Percentiles rank a stretch among this genome's conserved stretches.
phyloP scores from a whole-genome alignment of 1,284 basidiomycete species.

The Boletus albobrunnescens region DNA sequence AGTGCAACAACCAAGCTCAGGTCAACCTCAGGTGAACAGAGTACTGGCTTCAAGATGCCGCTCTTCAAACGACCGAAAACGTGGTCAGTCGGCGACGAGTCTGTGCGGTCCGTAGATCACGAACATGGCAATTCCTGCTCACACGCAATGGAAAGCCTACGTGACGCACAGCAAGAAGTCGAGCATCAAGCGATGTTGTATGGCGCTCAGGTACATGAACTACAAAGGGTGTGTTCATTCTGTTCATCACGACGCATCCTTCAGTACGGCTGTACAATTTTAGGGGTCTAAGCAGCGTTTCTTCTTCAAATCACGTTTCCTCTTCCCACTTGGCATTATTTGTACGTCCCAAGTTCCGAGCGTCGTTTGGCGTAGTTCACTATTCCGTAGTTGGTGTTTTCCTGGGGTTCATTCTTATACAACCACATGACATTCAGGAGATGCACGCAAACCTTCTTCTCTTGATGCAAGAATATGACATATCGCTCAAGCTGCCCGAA shows the following conservation, averaged over 20 bases:
- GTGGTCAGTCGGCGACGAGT: constrained; percentile 14
- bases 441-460: constrained; percentile 51
- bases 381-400: constrained; percentile 57
- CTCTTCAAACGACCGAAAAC: constrained; percentile 24
- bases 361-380: constrained; percentile 1
- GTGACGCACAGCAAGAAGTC: constrained; percentile 18
- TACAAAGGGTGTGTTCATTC: constrained; percentile 16
- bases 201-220: constrained; percentile 26
- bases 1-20: neutral
- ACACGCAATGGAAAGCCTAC: constrained; percentile 4
- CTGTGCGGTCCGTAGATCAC: constrained; percentile 16
- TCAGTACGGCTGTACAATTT: neutral
- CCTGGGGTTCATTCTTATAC: constrained; percentile 56
- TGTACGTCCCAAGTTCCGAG: constrained; percentile 30
- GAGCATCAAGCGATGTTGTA: constrained; percentile 19
- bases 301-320: constrained; percentile 38
- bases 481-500: constrained; percentile 54
- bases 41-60: constrained; percentile 13
- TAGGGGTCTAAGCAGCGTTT: constrained; percentile 19
- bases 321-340: constrained; percentile 48
- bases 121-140: constrained; percentile 6
- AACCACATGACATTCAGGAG: constrained; percentile 57
- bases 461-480: constrained; percentile 55
- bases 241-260: neutral
- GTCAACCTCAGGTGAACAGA: no score